Evolutionary conservation across 768 basidiomycete genomes (phyloP), one percentile per base, ranked within the genome.

Genomic region (Lactifluus pinguis): DNA sequence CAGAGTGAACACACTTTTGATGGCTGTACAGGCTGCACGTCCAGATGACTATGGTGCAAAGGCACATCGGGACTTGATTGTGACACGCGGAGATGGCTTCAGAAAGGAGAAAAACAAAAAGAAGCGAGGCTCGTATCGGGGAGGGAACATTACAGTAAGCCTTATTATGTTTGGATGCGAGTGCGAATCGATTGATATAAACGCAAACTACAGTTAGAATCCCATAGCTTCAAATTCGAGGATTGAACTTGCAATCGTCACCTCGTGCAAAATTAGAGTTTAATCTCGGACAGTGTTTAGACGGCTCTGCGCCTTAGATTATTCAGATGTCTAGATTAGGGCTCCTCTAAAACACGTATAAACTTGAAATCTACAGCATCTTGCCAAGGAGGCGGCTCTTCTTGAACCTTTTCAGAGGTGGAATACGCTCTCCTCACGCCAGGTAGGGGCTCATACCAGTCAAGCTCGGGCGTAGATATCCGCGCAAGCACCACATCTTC

Each of bases 31-130:
- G 89, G 78, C 83, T 2, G 91, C 82, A 0, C 77, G 77, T 1
- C 64, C 65, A 25, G 85, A 85, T 63, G 97, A 98, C 70, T 99
- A 99, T 66, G 95, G 95, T 19, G 86, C 84, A 34, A 80, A 79
- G 57, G 95, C 95, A 0, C 84, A 86, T 65, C 79, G 80, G 42
- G 97, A 98, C 72, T 76, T 99, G 63, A 87, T 95, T 64, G 89
- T 94, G 30, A 98, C 95, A 3, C 83, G 94, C 1, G 95, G 95
- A 3, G 87, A 90, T 51, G 92, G 92, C 2, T 99, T 99, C 79
- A 82, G 93, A 57, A 99, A 98, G 74, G 95, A 97, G 79, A 99
- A 99, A 76, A 98, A 97, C 76, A 99, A 98, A 83, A 98, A 98
- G 77, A 99, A 99, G 76, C 79, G 89, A 67, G 95, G 94, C 3